A percentile compares a stretch with the other conserved stretches of the same genome.
These are phyloP conservation scores for Kregervanrija delftensis DNA, from an alignment of 805 yeast genomes.

Conservation along the genomic window DNA sequence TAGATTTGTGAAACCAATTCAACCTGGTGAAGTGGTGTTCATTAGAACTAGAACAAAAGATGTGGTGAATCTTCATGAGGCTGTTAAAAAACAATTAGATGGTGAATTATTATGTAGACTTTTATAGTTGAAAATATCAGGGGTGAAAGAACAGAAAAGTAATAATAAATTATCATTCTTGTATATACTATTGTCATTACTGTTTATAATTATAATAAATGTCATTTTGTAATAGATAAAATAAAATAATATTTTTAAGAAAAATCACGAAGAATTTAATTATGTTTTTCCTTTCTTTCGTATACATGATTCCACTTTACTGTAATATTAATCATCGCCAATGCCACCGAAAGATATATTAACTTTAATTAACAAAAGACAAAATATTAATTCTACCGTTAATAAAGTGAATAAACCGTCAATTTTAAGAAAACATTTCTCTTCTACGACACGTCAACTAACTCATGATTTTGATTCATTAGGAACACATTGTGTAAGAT, in stretches of 20 bases:
- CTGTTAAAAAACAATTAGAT: conserved; percentile 60
- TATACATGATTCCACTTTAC: too few relatives aligned
- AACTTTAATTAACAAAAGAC: too few relatives aligned
- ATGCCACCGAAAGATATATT: too few relatives aligned
- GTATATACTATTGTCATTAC: too few relatives aligned
- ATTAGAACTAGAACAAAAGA: conserved; percentile 45
- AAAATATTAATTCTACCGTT: too few relatives aligned
- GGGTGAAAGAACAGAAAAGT: too few relatives aligned
- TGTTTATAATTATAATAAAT: background rate
- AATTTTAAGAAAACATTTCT: background rate
- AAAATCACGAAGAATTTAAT: too few relatives aligned
- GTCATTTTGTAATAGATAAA: background rate
- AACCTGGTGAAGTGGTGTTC: conserved; percentile 85
- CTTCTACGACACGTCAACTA: background rate
- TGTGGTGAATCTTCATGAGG: conserved; percentile 72
- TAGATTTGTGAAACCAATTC: conserved; percentile 70
- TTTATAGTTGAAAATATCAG: too few relatives aligned
- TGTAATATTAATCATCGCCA: too few relatives aligned
- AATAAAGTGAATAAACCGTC: too few relatives aligned
- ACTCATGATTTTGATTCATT: background rate
- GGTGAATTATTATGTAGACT: conserved; percentile 85
- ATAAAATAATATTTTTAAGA: background rate
- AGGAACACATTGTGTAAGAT: conserved; percentile 7
- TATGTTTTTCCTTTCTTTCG: too few relatives aligned
- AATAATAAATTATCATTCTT: too few relatives aligned